phyloP scores from a whole-genome alignment of 441 rosid genomes.

The Gossypium trilobum region DNA sequence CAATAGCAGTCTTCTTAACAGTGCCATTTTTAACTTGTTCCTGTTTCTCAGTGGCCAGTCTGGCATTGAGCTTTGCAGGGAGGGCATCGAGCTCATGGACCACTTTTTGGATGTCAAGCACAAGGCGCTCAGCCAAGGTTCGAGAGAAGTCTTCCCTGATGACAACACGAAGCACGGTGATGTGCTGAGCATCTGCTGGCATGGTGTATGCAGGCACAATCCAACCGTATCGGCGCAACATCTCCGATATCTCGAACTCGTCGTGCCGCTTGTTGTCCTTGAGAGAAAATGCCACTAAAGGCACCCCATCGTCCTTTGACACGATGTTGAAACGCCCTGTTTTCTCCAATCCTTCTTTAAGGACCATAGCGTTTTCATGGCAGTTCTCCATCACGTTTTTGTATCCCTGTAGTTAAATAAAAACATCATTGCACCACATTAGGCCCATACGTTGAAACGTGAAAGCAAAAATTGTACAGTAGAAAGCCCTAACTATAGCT shows the following conservation, averaged over 20 bases:
- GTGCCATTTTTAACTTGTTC: constrained; percentile 28
- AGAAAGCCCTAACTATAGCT: neutral
- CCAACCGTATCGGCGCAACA: constrained; percentile 78
- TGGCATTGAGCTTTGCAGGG: constrained; percentile 41
- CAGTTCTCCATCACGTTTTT: constrained; percentile 82
- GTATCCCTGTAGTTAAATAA: constrained; percentile 37
- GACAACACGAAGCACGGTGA: constrained; percentile 80
- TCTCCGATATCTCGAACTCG: constrained; percentile 64
- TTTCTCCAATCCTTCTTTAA: constrained; percentile 59
- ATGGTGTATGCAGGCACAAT: constrained; percentile 82
- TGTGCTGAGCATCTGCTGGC: constrained; percentile 78
- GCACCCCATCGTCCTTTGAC: constrained; percentile 76
- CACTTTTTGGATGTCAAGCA: constrained; percentile 63
- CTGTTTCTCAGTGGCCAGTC: constrained; percentile 19
- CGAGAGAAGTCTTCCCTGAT: constrained; percentile 80
- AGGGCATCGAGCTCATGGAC: constrained; percentile 58
- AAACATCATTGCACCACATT: neutral
- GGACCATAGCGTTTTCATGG: constrained; percentile 49
- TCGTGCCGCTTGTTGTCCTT: constrained; percentile 52
- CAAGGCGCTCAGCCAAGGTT: constrained; percentile 73
- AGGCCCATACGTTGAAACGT: neutral
- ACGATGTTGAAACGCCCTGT: constrained; percentile 61
- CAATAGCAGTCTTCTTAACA: constrained; percentile 46
- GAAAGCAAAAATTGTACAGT: neutral
- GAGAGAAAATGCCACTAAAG: constrained; percentile 79